These are phyloP conservation scores for Cladosporium sphaerospermum DNA, from an alignment of 2,329 filamentous ascomycete species.

Conservation along the genomic window DNA sequence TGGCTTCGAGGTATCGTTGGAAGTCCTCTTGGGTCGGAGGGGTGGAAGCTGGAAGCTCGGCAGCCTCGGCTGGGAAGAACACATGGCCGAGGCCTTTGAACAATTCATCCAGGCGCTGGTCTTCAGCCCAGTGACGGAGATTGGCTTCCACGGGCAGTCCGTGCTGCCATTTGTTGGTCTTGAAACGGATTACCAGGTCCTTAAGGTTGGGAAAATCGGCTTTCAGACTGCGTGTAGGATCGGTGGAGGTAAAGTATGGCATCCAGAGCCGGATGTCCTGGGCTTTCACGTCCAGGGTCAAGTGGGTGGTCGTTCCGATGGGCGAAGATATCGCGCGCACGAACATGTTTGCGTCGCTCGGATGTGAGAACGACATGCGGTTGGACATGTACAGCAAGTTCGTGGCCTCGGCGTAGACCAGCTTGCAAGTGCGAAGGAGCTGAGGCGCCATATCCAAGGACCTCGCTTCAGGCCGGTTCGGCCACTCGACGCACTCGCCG, in stretches of 20 bases:
- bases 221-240: slow-evolving; percentile 25
- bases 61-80: slow-evolving; percentile 16
- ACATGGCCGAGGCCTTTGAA: slow-evolving; percentile 25
- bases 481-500: slow-evolving; percentile 28
- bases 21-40: slow-evolving; percentile 3
- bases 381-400: slow-evolving; percentile 32
- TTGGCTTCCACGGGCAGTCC: slow-evolving; percentile 22
- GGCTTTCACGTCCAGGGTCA: slow-evolving; percentile 29
- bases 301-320: slow-evolving; percentile 17
- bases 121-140: slow-evolving; percentile 25
- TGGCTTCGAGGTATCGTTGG: slow-evolving; percentile 5
- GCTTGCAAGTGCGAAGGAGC: slow-evolving; percentile 27
- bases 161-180: slow-evolving; percentile 29
- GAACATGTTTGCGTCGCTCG: slow-evolving; percentile 35
- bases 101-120: slow-evolving; percentile 24
- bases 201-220: slow-evolving; percentile 29
- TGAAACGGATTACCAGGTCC: slow-evolving; percentile 26
- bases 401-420: slow-evolving; percentile 29
- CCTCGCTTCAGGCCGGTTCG: slow-evolving; percentile 15
- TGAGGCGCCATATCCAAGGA: slow-evolving; percentile 22
- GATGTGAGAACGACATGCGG: slow-evolving; percentile 31
- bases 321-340: slow-evolving; percentile 26
- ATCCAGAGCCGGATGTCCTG: slow-evolving; percentile 33
- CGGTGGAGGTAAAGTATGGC: slow-evolving; percentile 29
- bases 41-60: slow-evolving; percentile 1